phyloP scores from a whole-genome alignment of 495 filamentous ascomycete species.

The Tuber umbilicatum region DNA sequence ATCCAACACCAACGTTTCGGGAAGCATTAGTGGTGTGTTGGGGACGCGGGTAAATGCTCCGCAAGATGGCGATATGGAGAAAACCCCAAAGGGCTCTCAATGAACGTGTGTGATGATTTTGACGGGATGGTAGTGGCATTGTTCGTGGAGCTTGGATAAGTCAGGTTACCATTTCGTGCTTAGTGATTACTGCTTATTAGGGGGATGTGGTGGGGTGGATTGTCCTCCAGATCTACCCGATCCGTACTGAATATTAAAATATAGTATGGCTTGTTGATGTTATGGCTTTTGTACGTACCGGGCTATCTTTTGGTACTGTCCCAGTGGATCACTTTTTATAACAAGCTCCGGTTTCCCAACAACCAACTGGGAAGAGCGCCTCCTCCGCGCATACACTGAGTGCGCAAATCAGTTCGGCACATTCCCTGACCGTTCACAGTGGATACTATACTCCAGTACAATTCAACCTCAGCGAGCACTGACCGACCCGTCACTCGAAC shows the following conservation, averaged over 20 bases:
- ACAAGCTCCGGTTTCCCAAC: not conserved
- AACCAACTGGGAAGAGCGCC: not conserved
- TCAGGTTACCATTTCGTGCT: not conserved
- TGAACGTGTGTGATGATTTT: not conserved
- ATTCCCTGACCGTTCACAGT: not conserved
- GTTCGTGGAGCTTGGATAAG: not conserved
- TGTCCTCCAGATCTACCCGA: not conserved
- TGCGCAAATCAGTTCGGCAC: not conserved
- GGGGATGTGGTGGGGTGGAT: not conserved
- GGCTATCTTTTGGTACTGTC: not conserved
- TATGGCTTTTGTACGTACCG: not conserved
- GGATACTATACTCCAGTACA: not conserved
- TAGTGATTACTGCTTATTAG: not conserved
- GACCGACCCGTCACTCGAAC: not conserved
- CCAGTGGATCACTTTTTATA: not conserved
- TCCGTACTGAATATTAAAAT: not conserved
- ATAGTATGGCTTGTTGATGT: not conserved
- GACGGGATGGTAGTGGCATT: not conserved
- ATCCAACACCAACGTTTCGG: slow-evolving; percentile 69
- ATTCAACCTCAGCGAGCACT: not conserved
- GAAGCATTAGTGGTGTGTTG: slow-evolving; percentile 56
- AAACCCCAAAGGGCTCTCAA: not conserved
- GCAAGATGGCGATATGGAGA: not conserved
- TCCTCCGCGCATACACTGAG: not conserved
- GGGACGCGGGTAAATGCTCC: not conserved